Percentiles rank a stretch among this genome's conserved stretches.
These are phyloP conservation scores for Trichoderma simmonsii DNA, from an alignment of 2,329 filamentous ascomycete species.

Conservation along the genomic window DNA sequence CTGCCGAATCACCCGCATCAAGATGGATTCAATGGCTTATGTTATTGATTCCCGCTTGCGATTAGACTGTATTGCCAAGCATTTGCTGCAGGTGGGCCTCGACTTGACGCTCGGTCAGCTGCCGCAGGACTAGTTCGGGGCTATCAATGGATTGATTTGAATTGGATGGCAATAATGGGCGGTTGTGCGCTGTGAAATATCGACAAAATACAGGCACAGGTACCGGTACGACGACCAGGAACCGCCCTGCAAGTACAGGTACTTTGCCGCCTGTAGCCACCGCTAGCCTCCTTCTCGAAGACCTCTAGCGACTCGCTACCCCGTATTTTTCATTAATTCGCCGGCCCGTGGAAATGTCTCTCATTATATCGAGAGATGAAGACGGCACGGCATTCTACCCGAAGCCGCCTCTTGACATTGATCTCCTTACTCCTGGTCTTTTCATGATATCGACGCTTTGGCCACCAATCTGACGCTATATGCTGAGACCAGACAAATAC, in stretches of 20 bases:
- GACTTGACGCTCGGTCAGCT: neutral
- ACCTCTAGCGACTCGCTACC: constrained; percentile 4
- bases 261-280: neutral
- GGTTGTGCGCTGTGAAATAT: neutral
- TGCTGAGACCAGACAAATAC: neutral
- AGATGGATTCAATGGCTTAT: neutral
- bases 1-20: constrained; percentile 8
- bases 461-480: neutral
- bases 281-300: constrained; percentile 10
- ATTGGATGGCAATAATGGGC: neutral
- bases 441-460: neutral
- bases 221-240: neutral
- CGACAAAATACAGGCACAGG: neutral
- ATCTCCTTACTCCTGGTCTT: neutral
- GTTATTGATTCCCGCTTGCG: neutral
- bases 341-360: neutral
- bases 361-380: neutral
- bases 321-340: neutral
- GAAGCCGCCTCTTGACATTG: neutral
- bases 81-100: neutral
- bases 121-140: neutral
- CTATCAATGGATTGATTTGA: neutral
- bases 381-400: neutral
- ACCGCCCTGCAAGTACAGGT: neutral
- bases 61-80: neutral